phyloP scores from a whole-genome alignment of 345 rosid genomes.

The Orychophragmus violaceus region DNA sequence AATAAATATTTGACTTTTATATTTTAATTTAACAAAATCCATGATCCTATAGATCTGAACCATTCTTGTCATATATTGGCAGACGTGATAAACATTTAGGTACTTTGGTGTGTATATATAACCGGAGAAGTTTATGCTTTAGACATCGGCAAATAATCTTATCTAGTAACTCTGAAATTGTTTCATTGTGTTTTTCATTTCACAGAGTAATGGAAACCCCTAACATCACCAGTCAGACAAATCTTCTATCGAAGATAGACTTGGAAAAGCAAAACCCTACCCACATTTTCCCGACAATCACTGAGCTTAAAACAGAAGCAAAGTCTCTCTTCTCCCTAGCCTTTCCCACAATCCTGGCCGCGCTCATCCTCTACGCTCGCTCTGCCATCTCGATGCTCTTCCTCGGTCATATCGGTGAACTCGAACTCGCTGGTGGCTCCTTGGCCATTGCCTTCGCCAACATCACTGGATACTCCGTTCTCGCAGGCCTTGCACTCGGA shows the following conservation, averaged over 20 bases:
- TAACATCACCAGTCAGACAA: background rate
- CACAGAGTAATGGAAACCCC: constrained; percentile 15
- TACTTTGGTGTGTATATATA: background rate
- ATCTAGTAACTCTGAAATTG: background rate
- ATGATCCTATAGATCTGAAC: background rate
- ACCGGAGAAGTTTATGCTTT: background rate
- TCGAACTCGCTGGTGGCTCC: constrained; percentile 88
- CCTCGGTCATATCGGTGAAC: constrained; percentile 80
- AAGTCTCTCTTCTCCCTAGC: constrained; percentile 69
- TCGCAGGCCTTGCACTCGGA: constrained; percentile 80
- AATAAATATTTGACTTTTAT: background rate
- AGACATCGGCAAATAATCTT: background rate
- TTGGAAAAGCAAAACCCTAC: constrained; percentile 12
- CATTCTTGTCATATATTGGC: background rate
- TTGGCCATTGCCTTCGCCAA: constrained; percentile 89
- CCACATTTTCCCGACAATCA: constrained; percentile 18
- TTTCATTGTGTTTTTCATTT: background rate
- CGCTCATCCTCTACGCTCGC: constrained; percentile 80
- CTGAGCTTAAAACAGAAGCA: constrained; percentile 47
- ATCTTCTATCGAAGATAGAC: constrained; percentile 8
- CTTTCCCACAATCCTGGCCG: constrained; percentile 74
- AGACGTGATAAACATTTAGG: background rate
- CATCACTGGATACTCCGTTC: constrained; percentile 90
- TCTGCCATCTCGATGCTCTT: constrained; percentile 88
- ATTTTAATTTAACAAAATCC: background rate